Evolutionary conservation across 805 yeast species (phyloP).

Genomic region (Candida parachauliodes): DNA sequence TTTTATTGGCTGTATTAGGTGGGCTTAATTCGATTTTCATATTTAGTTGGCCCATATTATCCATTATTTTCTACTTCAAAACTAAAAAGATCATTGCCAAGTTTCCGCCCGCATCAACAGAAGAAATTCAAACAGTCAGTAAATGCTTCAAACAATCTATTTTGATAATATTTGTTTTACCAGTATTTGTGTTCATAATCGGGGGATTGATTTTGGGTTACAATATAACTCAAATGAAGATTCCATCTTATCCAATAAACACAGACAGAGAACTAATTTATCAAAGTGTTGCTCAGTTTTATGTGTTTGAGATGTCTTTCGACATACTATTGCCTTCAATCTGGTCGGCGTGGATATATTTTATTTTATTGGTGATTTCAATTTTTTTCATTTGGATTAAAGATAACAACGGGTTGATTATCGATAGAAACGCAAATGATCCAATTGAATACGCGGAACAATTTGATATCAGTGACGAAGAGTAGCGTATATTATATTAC

Average conservation of each 20-base stretch:
- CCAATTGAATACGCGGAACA: conserved; percentile 13
- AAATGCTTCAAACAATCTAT: conserved; percentile 25
- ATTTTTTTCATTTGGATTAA: conserved; percentile 28
- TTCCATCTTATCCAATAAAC: conserved; percentile 1
- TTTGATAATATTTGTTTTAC: conserved; percentile 23
- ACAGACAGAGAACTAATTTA: neutral
- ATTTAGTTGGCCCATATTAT: conserved; percentile 13
- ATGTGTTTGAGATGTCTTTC: neutral
- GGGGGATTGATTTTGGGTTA: conserved; percentile 1
- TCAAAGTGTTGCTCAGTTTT: neutral
- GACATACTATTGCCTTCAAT: neutral
- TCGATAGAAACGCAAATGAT: conserved; percentile 17
- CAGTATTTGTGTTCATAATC: conserved; percentile 12
- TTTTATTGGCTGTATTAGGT: conserved; percentile 5
- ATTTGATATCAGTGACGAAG: conserved; percentile 18
- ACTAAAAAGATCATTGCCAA: conserved; percentile 24
- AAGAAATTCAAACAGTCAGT: conserved; percentile 15
- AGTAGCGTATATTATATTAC: conserved; percentile 4
- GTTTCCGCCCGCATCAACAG: conserved; percentile 24
- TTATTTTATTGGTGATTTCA: conserved; percentile 13
- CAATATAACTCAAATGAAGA: neutral
- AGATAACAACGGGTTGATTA: conserved; percentile 25
- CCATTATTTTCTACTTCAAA: conserved; percentile 19
- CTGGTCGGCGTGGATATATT: conserved; percentile 12
- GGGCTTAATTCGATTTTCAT: conserved; percentile 7